Evolutionary conservation across 495 filamentous ascomycete species (phyloP), one percentile per base, ranked within the genome.

Genomic region (Tuber magnatum): DNA sequence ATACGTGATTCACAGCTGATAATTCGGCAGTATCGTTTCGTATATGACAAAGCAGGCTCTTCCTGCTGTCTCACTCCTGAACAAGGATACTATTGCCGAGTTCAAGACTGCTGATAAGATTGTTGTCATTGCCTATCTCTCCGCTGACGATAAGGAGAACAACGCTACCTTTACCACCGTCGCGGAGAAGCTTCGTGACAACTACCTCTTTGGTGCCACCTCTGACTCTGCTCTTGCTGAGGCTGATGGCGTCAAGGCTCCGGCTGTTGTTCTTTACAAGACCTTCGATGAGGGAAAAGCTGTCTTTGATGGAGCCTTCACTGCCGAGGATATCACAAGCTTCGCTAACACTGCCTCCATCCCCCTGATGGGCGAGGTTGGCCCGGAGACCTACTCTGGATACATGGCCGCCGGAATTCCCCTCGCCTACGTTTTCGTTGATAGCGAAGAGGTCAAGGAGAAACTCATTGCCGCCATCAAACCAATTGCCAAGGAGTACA

Each of bases 11-110:
- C 18, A 68, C 65, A 20, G 56, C 56, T 65, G 18, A 65, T 35
- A 35, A 71, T 69, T 35, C 5, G 70, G 20, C 56, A 95, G 92
- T 69, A 97, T 99, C 84, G 90, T 96, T 56, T 99, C 95, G 39
- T 98, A 97, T 87, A 99, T 99, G 95, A 92, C 91, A 83, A 99
- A 99, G 88, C 96, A 99, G 86, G 91, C 92, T 32, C 90, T 99
- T 73, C 95, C 95, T 43, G 92, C 95, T 71, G 94, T 99, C 73
- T 97, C 94, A 2, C 83, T 87, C 68, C 86, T 98, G 68, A 90
- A 87, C 80, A 88, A 90, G 78, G 92, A 95, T 71, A 92, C 90
- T 73, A 85, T 97, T 40, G 92, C 93, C 81, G 94, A 97, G 73
- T 97, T 98, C 89, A 98, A 98, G 92, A 94, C 91, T 72, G 89